Percentiles rank a stretch among this genome's conserved stretches.
phyloP scores from a whole-genome alignment of 352 stramenopile genomes.

The Pythium phragmitis region DNA sequence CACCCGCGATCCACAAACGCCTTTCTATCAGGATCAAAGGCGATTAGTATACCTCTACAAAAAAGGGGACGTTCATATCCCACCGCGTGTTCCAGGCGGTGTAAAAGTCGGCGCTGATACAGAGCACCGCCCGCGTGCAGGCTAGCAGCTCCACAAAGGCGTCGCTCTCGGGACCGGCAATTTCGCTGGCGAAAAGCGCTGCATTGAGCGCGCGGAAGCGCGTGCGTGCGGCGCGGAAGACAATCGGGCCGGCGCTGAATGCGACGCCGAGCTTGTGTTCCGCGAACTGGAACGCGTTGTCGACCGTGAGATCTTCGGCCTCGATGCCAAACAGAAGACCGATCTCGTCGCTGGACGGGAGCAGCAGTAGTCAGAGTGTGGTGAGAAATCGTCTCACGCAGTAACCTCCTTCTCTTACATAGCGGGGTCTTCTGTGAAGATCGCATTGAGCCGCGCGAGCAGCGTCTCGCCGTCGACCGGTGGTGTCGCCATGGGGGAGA shows the following conservation, averaged over 20 bases:
- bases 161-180: conserved; percentile 2
- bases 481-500: conserved; percentile 4
- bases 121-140: conserved; percentile 61
- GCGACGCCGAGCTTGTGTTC: conserved; percentile 80
- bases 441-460: conserved; percentile 35
- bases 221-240: conserved; percentile 57
- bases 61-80: neutral
- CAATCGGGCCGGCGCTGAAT: conserved; percentile 42
- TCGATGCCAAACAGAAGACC: conserved; percentile 65
- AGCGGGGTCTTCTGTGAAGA: conserved; percentile 65
- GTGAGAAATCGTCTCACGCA: neutral
- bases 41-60: neutral
- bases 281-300: conserved; percentile 63
- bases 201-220: conserved; percentile 53
- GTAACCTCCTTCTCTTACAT: conserved; percentile 38
- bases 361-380: neutral
- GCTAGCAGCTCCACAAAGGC: conserved; percentile 37
- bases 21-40: conserved; percentile 38
- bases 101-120: conserved; percentile 83
- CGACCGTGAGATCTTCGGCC: conserved; percentile 39
- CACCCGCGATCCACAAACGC: conserved; percentile 42
- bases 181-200: conserved; percentile 19
- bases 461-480: conserved; percentile 29
- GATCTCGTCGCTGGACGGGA: conserved; percentile 62
- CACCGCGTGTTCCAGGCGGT: conserved; percentile 83